A percentile compares a stretch with the other conserved stretches of the same genome.
Conservation (phyloP, 805 yeast genomes). For the Grigorovia transvaalensis region DNA sequence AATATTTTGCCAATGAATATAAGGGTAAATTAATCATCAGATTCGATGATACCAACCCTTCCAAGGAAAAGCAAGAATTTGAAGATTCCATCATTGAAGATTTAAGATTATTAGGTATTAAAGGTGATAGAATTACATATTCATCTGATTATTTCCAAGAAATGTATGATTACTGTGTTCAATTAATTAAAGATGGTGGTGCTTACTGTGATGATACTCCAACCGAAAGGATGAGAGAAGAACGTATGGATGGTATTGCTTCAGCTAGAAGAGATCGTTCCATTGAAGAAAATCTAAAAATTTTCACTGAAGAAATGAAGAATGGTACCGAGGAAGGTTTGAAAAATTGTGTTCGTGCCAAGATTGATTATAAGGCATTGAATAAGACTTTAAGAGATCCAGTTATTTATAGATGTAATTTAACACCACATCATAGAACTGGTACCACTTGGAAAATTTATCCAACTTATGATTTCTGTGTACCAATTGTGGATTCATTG, state of each 20-base stretch:
- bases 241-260: constrained; percentile 95
- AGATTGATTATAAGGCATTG: constrained; percentile 80
- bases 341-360: constrained; percentile 91
- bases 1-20: constrained; percentile 91
- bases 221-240: constrained; percentile 91
- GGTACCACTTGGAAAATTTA: constrained; percentile 89
- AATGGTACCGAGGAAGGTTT: constrained; percentile 88
- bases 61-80: constrained; percentile 91
- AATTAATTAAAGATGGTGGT: constrained; percentile 87
- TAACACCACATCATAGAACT: constrained; percentile 96
- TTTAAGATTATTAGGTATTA: constrained; percentile 78
- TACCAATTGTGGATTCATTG: constrained; percentile 86
- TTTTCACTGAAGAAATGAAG: constrained; percentile 87
- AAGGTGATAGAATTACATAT: constrained; percentile 79
- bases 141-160: constrained; percentile 89
- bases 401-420: constrained; percentile 92
- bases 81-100: constrained; percentile 92
- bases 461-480: constrained; percentile 98
- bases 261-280: constrained; percentile 86
- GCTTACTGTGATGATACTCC: constrained; percentile 98
- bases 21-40: constrained; percentile 94
- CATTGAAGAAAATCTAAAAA: constrained; percentile 79
- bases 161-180: constrained; percentile 79
- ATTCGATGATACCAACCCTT: constrained; percentile 97
- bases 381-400: constrained; percentile 98